These are phyloP conservation scores for Neurospora sp. DNA, from an alignment of 495 filamentous ascomycete species.

Conservation along the genomic window DNA sequence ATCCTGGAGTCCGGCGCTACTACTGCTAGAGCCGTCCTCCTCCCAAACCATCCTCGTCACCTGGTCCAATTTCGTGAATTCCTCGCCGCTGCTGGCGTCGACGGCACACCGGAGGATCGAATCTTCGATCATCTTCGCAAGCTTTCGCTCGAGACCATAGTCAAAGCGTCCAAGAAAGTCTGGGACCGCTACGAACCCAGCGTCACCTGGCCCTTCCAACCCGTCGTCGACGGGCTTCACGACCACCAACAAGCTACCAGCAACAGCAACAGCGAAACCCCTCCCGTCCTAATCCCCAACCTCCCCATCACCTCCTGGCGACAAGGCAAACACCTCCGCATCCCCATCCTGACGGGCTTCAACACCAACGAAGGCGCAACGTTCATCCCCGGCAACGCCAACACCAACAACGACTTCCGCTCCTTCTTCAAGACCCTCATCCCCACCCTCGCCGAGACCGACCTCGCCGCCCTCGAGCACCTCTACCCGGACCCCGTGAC, in stretches of 20 bases:
- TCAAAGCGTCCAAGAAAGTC: constrained; percentile 38
- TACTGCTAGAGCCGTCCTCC: constrained; percentile 49
- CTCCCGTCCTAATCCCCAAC: constrained; percentile 40
- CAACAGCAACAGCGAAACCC: constrained; percentile 3
- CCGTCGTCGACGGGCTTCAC: constrained; percentile 49
- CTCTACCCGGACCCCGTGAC: constrained; percentile 49
- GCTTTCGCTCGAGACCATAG: constrained; percentile 35
- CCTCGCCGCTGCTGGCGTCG: constrained; percentile 34
- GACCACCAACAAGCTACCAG: constrained; percentile 8
- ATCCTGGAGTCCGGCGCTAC: constrained; percentile 56
- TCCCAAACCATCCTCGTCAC: constrained; percentile 45
- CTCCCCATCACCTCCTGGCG: constrained; percentile 48
- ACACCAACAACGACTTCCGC: constrained; percentile 38
- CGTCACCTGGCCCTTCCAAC: constrained; percentile 58
- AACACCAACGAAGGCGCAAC: constrained; percentile 55
- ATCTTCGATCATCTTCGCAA: constrained; percentile 43
- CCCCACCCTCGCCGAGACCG: constrained; percentile 35
- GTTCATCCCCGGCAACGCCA: constrained; percentile 42
- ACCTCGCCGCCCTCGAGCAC: constrained; percentile 38
- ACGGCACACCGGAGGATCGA: constrained; percentile 27
- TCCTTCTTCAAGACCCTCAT: constrained; percentile 47
- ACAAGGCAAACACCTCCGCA: constrained; percentile 38
- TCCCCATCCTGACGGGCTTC: constrained; percentile 56
- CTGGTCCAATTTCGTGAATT: constrained; percentile 51
- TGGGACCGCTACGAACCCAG: constrained; percentile 43